Conservation (phyloP, 2,329 filamentous ascomycete genomes). For the Exophiala mesophila region DNA sequence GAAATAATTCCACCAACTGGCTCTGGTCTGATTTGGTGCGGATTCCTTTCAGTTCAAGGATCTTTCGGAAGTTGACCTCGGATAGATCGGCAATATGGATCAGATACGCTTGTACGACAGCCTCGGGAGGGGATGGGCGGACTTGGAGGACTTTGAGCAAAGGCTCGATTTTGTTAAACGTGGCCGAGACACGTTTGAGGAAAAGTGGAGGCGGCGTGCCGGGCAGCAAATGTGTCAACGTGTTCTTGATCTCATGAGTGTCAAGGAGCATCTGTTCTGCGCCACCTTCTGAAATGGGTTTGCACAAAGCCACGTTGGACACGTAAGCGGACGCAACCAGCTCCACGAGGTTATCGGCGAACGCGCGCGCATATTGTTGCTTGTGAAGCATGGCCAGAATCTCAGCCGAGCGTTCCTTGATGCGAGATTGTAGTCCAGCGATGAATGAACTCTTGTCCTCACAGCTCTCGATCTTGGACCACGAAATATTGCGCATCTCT, state of each 20-base stretch:
- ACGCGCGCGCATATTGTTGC: slow-evolving; percentile 87
- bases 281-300: slow-evolving; percentile 86
- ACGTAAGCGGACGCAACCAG: slow-evolving; percentile 75
- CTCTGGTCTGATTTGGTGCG: slow-evolving; percentile 71
- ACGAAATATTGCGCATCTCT: slow-evolving; percentile 94
- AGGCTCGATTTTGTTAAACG: slow-evolving; percentile 81
- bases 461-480: slow-evolving; percentile 88
- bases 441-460: slow-evolving; percentile 93
- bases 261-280: slow-evolving; percentile 98
- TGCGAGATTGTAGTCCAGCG: slow-evolving; percentile 67
- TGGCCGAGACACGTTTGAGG: slow-evolving; percentile 76
- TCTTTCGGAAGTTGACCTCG: slow-evolving; percentile 91
- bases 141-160: slow-evolving; percentile 96
- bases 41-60: slow-evolving; percentile 92
- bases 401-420: slow-evolving; percentile 67
- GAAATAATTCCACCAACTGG: slow-evolving; percentile 83
- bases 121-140: slow-evolving; percentile 82
- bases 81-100: slow-evolving; percentile 94
- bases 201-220: slow-evolving; percentile 61
- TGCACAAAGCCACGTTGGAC: slow-evolving; percentile 77
- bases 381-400: slow-evolving; percentile 76
- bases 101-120: slow-evolving; percentile 91
- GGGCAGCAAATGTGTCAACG: slow-evolving; percentile 65
- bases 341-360: slow-evolving; percentile 94
- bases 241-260: slow-evolving; percentile 82